These are phyloP conservation scores for Melaleuca quinquenervia DNA, from an alignment of 345 rosid genomes.

Conservation along the genomic window DNA sequence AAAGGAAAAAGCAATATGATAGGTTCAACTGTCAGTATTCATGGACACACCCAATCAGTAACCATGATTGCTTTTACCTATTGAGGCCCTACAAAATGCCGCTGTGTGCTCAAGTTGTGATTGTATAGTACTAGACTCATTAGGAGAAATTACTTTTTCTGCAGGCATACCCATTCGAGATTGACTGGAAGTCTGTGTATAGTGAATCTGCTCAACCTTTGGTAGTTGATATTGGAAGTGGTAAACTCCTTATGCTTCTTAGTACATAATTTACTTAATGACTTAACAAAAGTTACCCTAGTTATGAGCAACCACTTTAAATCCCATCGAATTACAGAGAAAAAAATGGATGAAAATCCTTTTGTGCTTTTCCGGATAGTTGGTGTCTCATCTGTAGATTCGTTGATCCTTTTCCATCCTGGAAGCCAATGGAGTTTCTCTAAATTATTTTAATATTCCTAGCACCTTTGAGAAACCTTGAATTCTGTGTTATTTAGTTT, in stretches of 20 bases:
- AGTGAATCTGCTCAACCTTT: conserved; percentile 32
- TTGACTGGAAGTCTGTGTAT: conserved; percentile 41
- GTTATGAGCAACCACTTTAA: background rate
- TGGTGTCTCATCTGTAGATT: background rate
- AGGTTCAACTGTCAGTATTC: background rate
- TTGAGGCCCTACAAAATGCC: background rate
- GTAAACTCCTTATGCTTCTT: conserved; percentile 14
- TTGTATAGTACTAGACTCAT: background rate
- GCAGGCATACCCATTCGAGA: conserved; percentile 54
- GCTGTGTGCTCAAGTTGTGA: background rate
- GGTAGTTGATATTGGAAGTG: conserved; percentile 70
- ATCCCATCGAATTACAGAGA: background rate
- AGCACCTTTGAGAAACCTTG: background rate
- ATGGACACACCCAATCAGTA: background rate
- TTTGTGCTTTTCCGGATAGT: background rate
- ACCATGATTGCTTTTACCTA: background rate
- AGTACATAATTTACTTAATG: background rate
- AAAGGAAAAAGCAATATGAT: background rate
- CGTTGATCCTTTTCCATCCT: background rate
- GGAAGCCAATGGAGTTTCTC: background rate
- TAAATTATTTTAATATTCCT: background rate
- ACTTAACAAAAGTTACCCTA: background rate
- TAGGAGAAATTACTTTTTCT: conserved; percentile 2
- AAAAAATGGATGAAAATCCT: background rate
- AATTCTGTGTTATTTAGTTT: background rate